Conservation (phyloP, 2,329 filamentous ascomycete genomes). For the Cladophialophora exuberans region DNA sequence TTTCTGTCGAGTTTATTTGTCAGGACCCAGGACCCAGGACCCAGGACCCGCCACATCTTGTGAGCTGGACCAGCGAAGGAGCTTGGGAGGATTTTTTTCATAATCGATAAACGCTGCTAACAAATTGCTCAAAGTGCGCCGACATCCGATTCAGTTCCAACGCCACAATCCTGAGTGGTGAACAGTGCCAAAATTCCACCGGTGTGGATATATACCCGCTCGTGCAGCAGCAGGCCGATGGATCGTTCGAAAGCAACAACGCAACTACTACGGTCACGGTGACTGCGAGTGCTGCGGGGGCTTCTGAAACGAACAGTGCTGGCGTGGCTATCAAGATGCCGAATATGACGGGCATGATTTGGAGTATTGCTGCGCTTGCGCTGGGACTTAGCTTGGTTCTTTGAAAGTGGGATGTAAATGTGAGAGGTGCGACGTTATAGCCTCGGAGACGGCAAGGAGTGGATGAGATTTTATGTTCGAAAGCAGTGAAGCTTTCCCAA, state of each 20-base stretch:
- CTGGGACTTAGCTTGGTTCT: background rate
- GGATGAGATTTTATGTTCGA: too few species aligned
- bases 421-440: too few species aligned
- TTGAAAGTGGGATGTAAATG: too few species aligned
- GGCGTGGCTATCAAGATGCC: background rate
- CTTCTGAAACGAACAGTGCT: background rate
- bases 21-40: too few species aligned
- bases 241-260: background rate
- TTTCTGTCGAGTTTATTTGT: too few species aligned
- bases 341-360: background rate
- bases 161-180: slow-evolving; percentile 41
- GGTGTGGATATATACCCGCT: slow-evolving; percentile 40
- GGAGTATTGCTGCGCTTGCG: background rate
- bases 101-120: background rate
- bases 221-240: slow-evolving; percentile 21
- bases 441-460: too few species aligned
- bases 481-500: too few species aligned
- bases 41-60: too few species aligned
- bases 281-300: slow-evolving; percentile 11
- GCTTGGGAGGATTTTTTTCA: too few species aligned
- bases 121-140: slow-evolving; percentile 42
- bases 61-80: too few species aligned
- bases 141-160: slow-evolving; percentile 48
- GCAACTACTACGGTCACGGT: slow-evolving; percentile 19
- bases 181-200: slow-evolving; percentile 45